Percentiles rank a stretch among this genome's conserved stretches.
Evolutionary conservation across 371 early-diverging fungal species (phyloP).

Genomic region (Dichotomocladium elegans): DNA sequence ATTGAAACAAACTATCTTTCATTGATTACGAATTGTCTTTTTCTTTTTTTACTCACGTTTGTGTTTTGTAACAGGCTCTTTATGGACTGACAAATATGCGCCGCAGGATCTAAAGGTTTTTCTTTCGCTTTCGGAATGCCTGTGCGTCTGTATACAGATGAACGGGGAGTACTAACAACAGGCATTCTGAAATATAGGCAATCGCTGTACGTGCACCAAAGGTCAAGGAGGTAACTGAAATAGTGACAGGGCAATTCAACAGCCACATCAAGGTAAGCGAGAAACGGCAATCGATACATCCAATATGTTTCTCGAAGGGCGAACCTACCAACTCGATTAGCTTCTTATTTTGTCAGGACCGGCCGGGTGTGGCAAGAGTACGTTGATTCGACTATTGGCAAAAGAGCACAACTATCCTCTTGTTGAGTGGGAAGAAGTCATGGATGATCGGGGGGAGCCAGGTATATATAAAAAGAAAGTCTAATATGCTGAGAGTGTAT

Average conservation of each 20-base stretch:
- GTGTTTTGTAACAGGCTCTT: too few species aligned
- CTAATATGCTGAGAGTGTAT: too few species aligned
- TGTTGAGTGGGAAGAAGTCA: constrained; percentile 24
- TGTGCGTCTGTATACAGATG: too few species aligned
- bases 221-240: constrained; percentile 11
- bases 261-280: neutral
- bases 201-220: constrained; percentile 17
- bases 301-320: neutral
- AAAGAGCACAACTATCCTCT: constrained; percentile 11
- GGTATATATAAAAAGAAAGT: neutral
- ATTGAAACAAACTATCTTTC: neutral
- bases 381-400: constrained; percentile 22
- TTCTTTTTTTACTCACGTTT: too few species aligned
- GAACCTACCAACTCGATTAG: constrained; percentile 1
- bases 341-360: constrained; percentile 29
- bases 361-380: constrained; percentile 40
- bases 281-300: neutral
- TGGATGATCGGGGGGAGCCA: neutral
- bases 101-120: too few species aligned
- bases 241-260: neutral
- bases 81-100: too few species aligned
- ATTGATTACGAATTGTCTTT: neutral
- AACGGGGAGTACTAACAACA: too few species aligned
- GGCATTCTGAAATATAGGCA: too few species aligned
- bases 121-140: too few species aligned